phyloP scores from a whole-genome alignment of 2,329 filamentous ascomycete genomes.

The Trichothecium roseum region DNA sequence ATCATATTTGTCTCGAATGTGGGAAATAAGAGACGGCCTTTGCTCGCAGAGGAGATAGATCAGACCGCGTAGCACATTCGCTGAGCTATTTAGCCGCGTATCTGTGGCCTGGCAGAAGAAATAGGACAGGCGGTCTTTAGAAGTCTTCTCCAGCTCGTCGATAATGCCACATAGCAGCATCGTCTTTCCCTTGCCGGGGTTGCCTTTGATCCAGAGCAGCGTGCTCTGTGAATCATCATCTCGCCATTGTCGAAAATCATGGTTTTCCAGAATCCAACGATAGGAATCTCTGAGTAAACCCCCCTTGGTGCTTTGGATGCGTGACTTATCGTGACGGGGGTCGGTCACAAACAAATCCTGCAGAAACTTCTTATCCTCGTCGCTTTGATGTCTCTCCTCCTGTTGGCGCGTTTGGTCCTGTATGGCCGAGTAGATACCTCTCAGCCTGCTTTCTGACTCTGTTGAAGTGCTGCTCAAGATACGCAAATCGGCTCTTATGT shows the following conservation, averaged over 20 bases:
- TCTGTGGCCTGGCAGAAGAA: constrained; percentile 34
- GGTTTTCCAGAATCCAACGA: constrained; percentile 20
- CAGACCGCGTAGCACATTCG: constrained; percentile 28
- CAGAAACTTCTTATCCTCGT: not conserved
- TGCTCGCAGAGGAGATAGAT: constrained; percentile 25
- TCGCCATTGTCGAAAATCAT: constrained; percentile 11
- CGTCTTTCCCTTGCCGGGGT: constrained; percentile 32
- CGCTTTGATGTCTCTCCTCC: constrained; percentile 5
- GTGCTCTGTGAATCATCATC: constrained; percentile 7
- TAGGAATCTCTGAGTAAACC: constrained; percentile 19
- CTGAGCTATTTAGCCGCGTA: constrained; percentile 23
- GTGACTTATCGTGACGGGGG: constrained; percentile 3
- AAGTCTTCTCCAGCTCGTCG: constrained; percentile 9
- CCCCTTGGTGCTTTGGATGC: constrained; percentile 18
- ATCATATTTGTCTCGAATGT: constrained; percentile 23
- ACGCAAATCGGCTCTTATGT: constrained; percentile 5
- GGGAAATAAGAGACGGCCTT: constrained; percentile 20
- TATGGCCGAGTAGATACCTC: constrained; percentile 5
- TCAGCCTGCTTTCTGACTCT: constrained; percentile 1
- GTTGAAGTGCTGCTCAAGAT: constrained; percentile 4
- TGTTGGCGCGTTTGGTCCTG: constrained; percentile 8
- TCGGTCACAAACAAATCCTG: constrained; percentile 2
- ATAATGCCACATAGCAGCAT: constrained; percentile 25
- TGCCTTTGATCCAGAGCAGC: constrained; percentile 27
- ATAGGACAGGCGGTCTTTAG: constrained; percentile 1